Evolutionary conservation across 129 eudicot species (phyloP), one percentile per base, ranked within the genome.

Genomic region (Saposhnikovia divaricata): DNA sequence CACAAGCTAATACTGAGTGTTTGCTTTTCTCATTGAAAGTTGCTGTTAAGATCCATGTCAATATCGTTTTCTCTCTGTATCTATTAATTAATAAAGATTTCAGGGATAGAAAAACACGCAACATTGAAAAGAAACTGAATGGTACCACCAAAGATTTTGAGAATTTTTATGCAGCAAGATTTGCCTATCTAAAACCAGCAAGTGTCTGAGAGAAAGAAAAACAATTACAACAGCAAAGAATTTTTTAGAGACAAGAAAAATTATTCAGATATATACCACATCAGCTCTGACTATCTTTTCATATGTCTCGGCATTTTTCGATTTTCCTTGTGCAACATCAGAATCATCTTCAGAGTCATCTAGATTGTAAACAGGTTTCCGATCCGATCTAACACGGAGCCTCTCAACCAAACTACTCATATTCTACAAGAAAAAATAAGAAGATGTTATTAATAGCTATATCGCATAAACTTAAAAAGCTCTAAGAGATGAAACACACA

Each of bases 371-470:
- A 90, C 50, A 15, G 99, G 98, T 72, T 85, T 87, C n/a, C 97
- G 85, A 46, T 96, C 99, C 3, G 99, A 92, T 82, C 99, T 91
- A 76, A 82, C 93, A 78, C 98, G 99, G 65, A 96, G 96, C 87
- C 99, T 89, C 91, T 96, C 99, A 59, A 85, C 99, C 85, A 92
- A 90, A 82, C 99, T 96, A 76, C 93, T 83, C 99, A 96, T 96
- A 79, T 73, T 84, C 93, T 92, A 85, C 84, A 82, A 81, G 66
- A 82, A 70, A 34, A 9, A 31, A 66, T 19, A 13, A 42, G 72
- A 66, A 66, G 31, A 66, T 14, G 9, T 66, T 66, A 66, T 31
- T 3, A 65, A 25, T 66, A 12, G 39, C 72, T 14, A 27, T 12
- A 65, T 34, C 37, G 19, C 72, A 66, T 66, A 12, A 25, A 61